phyloP scores from a whole-genome alignment of 306 rosid species.

The Prunus mira region DNA sequence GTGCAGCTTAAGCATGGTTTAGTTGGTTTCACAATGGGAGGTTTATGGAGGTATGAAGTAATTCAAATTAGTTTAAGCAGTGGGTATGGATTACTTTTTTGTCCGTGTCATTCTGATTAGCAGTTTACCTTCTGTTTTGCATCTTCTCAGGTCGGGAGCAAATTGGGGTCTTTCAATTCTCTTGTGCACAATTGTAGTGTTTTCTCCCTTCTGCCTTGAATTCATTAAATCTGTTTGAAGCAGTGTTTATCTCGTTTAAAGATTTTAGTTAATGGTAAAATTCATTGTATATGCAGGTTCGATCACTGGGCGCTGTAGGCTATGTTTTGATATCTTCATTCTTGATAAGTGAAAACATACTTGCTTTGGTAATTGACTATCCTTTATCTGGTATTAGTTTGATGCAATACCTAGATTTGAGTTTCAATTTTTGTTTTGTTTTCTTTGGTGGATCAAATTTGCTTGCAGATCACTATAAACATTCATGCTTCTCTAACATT shows the following conservation, averaged over 20 bases:
- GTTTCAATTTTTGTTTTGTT: background rate
- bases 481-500: conserved; percentile 89
- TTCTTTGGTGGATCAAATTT: background rate
- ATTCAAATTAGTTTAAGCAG: conserved; percentile 8
- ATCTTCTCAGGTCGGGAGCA: conserved; percentile 61
- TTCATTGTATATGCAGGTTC: conserved; percentile 48
- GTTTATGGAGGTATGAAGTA: conserved; percentile 82
- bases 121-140: conserved; percentile 7
- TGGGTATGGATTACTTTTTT: background rate
- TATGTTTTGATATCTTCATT: conserved; percentile 80
- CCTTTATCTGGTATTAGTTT: conserved; percentile 3
- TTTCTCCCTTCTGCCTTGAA: conserved; percentile 32
- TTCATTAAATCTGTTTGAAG: conserved; percentile 11
- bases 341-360: conserved; percentile 89
- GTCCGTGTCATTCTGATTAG: background rate
- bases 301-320: conserved; percentile 81
- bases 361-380: conserved; percentile 67
- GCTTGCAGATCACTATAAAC: conserved; percentile 86
- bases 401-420: background rate
- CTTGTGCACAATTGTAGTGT: conserved; percentile 76
- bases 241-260: background rate
- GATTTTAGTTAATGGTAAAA: background rate
- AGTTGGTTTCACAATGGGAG: conserved; percentile 81
- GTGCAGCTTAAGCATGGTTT: conserved; percentile 95
- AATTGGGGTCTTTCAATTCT: conserved; percentile 80